Evolutionary conservation across 805 yeast species (phyloP).

Genomic region (Saccharomycopsis sp.): DNA sequence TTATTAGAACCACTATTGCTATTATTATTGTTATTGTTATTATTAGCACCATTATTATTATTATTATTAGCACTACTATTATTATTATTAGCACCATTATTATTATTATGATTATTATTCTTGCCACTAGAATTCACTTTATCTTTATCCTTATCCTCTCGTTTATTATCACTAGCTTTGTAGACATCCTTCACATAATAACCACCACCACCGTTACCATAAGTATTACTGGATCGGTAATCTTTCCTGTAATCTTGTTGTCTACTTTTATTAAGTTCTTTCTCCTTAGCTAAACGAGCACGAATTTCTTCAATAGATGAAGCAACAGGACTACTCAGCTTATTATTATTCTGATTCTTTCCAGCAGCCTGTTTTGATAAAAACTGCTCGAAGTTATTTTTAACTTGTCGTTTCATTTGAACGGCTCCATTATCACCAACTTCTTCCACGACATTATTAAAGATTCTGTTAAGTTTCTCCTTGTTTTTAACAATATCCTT

Average conservation of each 20-base stretch:
- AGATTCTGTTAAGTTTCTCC: no score
- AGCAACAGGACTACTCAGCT: not conserved
- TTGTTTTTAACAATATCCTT: no score
- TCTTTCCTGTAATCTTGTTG: not conserved
- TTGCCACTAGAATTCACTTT: not conserved
- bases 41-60: no score
- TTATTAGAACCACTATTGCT: no score
- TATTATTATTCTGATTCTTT: not conserved
- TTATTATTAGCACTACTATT: no score
- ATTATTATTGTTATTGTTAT: no score
- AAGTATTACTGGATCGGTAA: not conserved
- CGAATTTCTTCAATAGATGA: not conserved
- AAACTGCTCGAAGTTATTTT: no score
- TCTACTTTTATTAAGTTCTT: constrained; percentile 16
- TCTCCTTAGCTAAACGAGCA: not conserved
- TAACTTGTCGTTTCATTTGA: no score
- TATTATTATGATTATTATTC: no score
- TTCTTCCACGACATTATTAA: no score
- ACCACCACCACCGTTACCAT: not conserved
- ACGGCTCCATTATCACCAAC: no score
- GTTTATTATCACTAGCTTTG: not conserved
- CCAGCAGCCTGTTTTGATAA: not conserved
- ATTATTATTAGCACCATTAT: no score
- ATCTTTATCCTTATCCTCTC: not conserved
- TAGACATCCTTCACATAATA: not conserved